phyloP scores from a whole-genome alignment of 768 basidiomycete species.

The Pholiota microspora region DNA sequence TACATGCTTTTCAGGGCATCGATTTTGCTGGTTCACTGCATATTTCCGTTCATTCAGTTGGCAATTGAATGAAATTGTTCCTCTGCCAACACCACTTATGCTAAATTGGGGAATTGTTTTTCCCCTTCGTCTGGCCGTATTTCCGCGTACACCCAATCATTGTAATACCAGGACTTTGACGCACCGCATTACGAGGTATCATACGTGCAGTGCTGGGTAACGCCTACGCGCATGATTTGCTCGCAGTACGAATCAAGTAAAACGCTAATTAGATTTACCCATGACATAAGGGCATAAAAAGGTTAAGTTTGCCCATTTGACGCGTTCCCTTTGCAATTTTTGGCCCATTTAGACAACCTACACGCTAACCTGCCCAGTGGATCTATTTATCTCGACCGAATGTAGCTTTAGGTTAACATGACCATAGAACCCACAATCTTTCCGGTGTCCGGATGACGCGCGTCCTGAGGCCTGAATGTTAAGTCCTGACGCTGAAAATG shows the following conservation, averaged over 20 bases:
- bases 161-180: too few species aligned
- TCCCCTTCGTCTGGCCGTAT: too few species aligned
- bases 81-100: not conserved
- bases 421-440: not conserved
- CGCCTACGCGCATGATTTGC: too few species aligned
- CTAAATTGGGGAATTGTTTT: not conserved
- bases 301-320: not conserved
- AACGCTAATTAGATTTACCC: not conserved
- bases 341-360: not conserved
- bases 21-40: too few species aligned
- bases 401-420: not conserved
- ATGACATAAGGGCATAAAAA: not conserved
- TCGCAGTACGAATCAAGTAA: too few species aligned
- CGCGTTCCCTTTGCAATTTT: not conserved
- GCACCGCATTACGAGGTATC: too few species aligned
- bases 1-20: too few species aligned
- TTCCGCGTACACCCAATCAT: too few species aligned
- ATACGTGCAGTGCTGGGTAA: too few species aligned
- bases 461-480: not conserved
- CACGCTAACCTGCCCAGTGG: not conserved
- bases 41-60: too few species aligned
- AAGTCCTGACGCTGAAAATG: not conserved
- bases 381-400: not conserved
- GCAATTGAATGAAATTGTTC: too few species aligned
- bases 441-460: not conserved